Evolutionary conservation across 345 rosid genomes (phyloP).

Genomic region (Hibiscus mutabilis): DNA sequence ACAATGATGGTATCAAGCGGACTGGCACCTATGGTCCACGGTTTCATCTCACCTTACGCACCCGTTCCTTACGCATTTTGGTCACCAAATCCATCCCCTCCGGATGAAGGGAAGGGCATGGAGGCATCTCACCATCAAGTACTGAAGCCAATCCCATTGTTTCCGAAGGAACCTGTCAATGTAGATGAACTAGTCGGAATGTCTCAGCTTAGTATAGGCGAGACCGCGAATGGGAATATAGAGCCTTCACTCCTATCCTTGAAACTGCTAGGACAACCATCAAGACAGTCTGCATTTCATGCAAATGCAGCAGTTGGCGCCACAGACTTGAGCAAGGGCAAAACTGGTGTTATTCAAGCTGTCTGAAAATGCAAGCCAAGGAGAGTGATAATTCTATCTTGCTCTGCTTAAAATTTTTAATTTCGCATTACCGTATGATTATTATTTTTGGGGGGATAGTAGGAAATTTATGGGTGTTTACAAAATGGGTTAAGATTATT

Average conservation of each 20-base stretch:
- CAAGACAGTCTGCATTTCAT: constrained; percentile 80
- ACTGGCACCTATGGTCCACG: constrained; percentile 33
- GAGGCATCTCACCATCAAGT: constrained; percentile 54
- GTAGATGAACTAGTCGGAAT: constrained; percentile 72
- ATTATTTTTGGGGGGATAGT: not conserved
- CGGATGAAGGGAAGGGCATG: constrained; percentile 24
- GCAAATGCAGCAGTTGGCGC: constrained; percentile 48
- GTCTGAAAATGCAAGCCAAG: constrained; percentile 23
- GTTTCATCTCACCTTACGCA: constrained; percentile 43
- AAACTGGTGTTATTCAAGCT: constrained; percentile 56
- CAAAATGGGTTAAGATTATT: constrained; percentile 18
- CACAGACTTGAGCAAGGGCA: constrained; percentile 49
- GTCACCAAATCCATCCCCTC: constrained; percentile 36
- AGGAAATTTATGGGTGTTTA: constrained; percentile 6
- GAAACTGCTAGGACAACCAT: constrained; percentile 59
- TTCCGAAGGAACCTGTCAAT: constrained; percentile 65
- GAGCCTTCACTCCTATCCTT: constrained; percentile 56
- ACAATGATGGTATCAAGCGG: constrained; percentile 22
- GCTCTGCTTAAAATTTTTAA: no score
- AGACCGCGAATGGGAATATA: constrained; percentile 29
- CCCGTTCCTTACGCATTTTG: constrained; percentile 56
- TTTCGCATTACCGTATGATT: no score
- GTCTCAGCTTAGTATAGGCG: constrained; percentile 70
- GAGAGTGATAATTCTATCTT: no score
- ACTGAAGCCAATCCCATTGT: constrained; percentile 62